Evolutionary conservation across 345 rosid species (phyloP).

Genomic region (Salix dunnii): DNA sequence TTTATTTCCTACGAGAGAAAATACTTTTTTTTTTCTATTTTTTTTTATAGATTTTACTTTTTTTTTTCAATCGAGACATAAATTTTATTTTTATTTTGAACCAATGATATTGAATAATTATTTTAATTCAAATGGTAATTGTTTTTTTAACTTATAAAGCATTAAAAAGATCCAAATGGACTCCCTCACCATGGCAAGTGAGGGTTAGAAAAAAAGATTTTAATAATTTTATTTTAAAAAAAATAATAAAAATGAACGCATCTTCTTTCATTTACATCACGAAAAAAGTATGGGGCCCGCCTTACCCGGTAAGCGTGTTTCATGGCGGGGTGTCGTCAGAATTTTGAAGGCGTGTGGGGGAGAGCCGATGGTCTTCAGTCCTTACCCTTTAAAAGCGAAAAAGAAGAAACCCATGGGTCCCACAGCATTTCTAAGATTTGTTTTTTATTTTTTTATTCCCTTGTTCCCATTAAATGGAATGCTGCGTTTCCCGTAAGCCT

Average conservation of each 20-base stretch:
- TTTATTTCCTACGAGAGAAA: too few relatives aligned
- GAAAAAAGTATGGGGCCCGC: conserved; percentile 21
- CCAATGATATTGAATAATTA: too few relatives aligned
- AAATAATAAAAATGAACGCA: not conserved
- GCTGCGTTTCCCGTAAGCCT: not conserved
- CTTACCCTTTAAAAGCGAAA: conserved; percentile 26
- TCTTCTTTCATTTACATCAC: not conserved
- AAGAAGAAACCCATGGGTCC: conserved; percentile 12
- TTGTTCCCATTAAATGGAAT: not conserved
- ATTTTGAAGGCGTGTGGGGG: conserved; percentile 6
- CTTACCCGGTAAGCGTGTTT: conserved; percentile 22
- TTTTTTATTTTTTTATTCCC: not conserved
- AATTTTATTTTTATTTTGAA: too few relatives aligned
- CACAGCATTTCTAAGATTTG: not conserved
- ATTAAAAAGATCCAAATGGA: too few relatives aligned
- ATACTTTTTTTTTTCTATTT: too few relatives aligned
- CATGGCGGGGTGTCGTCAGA: conserved; percentile 14
- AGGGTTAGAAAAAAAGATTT: too few relatives aligned
- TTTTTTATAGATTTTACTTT: too few relatives aligned
- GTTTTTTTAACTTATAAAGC: too few relatives aligned
- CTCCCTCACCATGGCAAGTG: too few relatives aligned
- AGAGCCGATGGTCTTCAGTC: conserved; percentile 8
- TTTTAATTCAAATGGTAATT: too few relatives aligned
- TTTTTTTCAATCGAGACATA: too few relatives aligned
- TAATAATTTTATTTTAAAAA: too few relatives aligned